Percentiles rank a stretch among this genome's conserved stretches.
Evolutionary conservation across 345 rosid species (phyloP).

Genomic region (Brassica napus): DNA sequence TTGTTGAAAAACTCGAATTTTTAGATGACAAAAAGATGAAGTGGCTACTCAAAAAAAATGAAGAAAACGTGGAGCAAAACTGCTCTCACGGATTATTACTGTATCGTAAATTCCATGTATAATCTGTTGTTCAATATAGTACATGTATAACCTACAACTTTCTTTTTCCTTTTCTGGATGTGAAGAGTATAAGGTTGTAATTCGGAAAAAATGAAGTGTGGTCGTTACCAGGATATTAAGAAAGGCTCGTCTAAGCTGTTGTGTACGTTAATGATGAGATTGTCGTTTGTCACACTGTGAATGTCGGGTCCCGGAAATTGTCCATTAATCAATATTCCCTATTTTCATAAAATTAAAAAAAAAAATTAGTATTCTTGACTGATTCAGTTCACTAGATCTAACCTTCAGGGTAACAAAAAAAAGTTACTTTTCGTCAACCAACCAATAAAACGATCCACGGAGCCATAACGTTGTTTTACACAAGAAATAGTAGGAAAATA

Average conservation of each 20-base stretch:
- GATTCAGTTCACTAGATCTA: conserved; percentile 7
- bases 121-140: background rate
- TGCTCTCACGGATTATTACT: background rate
- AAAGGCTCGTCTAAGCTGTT: conserved; percentile 89
- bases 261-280: conserved; percentile 78
- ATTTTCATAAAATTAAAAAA: conserved; percentile 1
- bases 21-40: background rate
- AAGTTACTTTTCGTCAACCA: background rate
- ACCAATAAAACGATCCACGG: background rate
- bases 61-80: conserved; percentile 1
- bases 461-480: background rate
- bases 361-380: conserved; percentile 21
- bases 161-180: background rate
- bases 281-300: conserved; percentile 84
- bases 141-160: background rate
- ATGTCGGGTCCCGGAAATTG: conserved; percentile 92
- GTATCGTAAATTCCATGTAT: background rate
- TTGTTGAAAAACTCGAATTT: background rate
- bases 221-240: conserved; percentile 74
- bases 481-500: background rate
- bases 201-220: background rate
- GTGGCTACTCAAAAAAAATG: background rate
- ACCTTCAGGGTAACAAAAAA: background rate
- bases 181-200: conserved; percentile 11
- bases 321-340: conserved; percentile 91